Base-by-base conservation (phyloP, 306 rosid species). In the barrel medic (Medicago truncatula) region DNA sequence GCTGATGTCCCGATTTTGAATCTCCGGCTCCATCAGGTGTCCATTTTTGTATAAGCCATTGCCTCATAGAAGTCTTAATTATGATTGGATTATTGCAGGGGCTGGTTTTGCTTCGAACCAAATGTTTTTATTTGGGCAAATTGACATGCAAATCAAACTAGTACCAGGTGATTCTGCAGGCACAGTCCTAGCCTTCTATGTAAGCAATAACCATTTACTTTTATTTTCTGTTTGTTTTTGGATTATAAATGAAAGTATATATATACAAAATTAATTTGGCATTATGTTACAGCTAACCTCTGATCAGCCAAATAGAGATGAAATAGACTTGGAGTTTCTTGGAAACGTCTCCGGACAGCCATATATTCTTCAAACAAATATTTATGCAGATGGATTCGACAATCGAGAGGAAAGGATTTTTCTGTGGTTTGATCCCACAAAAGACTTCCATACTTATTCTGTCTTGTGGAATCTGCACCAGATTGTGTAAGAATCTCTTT, bases 351-450 rank as follows among this genome's bases (percentile, higher is more conserved):
- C 78, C 6, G 97, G 93, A 54, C 76, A 88, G 79, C 93, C 96
- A 65, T 92, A 86, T 70, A 85, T 84, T 59, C 83, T 94, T 64
- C 98, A 94, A 84, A 92, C 97, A 63, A 94, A 94, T 78, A 59
- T 94, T 57, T 94, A 44, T 63, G 96, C 90, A 4, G 86, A 92
- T 62, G 98, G 98, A 23, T 83, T 70, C 9, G 97, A 70, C 81
- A 83, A 88, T 78, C 67, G 97, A 60, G 98, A 94, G 39, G 97
- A 92, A 82, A 92, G 98, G 82, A 87, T 94, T 77, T 84, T 79
- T 46, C 88, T 94, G 16, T 94, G 97, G 98, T 94, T 94, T 86
- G 98, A 94, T 90, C 98, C 98, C 23, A 86, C 96, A 56, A 76
- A 81, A 67, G 89, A 92, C 85, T 90, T 88, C 69, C 98, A 94